Percentiles rank a stretch among this genome's conserved stretches.
phyloP scores from a whole-genome alignment of 73 alveolate genomes.

The Stentor coeruleus region DNA sequence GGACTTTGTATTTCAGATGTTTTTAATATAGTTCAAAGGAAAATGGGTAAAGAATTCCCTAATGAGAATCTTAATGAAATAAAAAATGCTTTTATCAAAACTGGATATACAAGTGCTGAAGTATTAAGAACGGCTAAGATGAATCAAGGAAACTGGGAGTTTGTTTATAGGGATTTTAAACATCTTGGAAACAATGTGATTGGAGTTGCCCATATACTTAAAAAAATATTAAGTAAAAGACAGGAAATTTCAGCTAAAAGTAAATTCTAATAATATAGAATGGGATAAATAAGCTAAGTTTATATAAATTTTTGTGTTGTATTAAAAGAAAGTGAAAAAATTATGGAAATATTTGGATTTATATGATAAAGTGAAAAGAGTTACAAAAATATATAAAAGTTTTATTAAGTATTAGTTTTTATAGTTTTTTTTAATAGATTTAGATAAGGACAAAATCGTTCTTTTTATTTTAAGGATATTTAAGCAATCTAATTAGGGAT shows the following conservation, averaged over 20 bases:
- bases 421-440: too few species aligned
- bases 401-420: too few species aligned
- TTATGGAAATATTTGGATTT: too few species aligned
- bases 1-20: not conserved
- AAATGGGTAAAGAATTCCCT: constrained; percentile 16
- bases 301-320: not conserved
- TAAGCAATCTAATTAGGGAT: too few species aligned
- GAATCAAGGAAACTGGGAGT: constrained; percentile 25
- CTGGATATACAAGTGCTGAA: constrained; percentile 12
- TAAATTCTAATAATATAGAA: too few species aligned
- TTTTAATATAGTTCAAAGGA: not conserved
- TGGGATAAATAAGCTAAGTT: not conserved
- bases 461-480: too few species aligned
- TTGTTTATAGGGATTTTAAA: constrained; percentile 13
- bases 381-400: too few species aligned
- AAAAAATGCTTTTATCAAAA: constrained; percentile 2
- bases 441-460: too few species aligned
- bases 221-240: constrained; percentile 17
- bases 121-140: constrained; percentile 16
- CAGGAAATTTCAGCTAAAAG: too few species aligned
- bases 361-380: too few species aligned
- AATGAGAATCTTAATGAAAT: not conserved
- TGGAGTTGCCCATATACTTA: constrained; percentile 20
- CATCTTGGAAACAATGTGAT: not conserved
- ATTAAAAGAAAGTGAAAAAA: not conserved